Evolutionary conservation across 73 alveolate species (phyloP), one percentile per base, ranked within the genome.

Genomic region (Paramecium sexaurelia): DNA sequence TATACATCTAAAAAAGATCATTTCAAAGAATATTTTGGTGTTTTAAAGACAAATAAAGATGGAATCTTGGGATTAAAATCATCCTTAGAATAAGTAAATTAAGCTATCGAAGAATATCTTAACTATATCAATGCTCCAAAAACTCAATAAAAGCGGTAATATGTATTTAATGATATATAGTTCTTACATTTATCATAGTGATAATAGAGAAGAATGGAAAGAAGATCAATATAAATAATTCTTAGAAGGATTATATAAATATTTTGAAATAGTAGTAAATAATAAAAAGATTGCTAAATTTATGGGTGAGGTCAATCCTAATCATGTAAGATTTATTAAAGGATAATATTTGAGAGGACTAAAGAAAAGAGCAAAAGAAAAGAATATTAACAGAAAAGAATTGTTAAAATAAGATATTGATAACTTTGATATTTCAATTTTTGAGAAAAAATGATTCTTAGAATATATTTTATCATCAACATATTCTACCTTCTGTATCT

Each of bases 221-320:
- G 43, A 37, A 0, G 68, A 78, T 24, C 41, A 78, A 45, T 78
- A 78, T 78, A 78, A 78, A 26, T 41, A 22, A 39, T 78, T 78
- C 36, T 78, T 78, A 45, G 90, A 78, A 27, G 90, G 90, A 24
- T 19, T 78, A 24, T 24, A 40, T 26, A 78, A 78, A 39, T 40
- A 78, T 78, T 78, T 78, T 78, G 90, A 78, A 39, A 78, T 78
- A n/a, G 90, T 78, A 78, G 90, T 78, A 2, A 78, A 78, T 45
- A 78, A 78, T 78, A 39, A 33, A 20, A 78, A 43, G 55, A 78
- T 78, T 6, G 90, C 90, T 24, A 78, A 78, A 78, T 43, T 29
- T 40, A 78, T 78, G 90, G 90, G 90, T 78, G 90, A 78, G 0
- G 73, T 78, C 17, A 39, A 78, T 78, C 90, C 90, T 4, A 78